Base-by-base conservation (phyloP, 176 grass and related monocot genomes). In the Raddia guianensis region DNA sequence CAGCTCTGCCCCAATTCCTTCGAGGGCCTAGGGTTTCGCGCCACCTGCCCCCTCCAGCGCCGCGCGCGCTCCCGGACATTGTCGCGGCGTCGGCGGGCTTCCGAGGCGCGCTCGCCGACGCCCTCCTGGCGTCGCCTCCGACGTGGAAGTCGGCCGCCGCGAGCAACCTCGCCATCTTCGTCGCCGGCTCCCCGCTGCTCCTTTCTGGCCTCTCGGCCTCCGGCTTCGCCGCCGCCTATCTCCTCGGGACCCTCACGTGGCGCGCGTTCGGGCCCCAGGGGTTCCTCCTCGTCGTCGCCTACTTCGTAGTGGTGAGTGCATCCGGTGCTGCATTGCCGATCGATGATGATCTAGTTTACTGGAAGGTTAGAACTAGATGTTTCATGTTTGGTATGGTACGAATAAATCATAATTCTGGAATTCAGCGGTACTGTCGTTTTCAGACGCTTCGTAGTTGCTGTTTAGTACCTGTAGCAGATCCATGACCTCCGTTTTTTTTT, bases 181-280 rank as follows among this genome's bases (percentile, higher is more conserved):
- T 95, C n/a, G 55, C 84, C 2, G 96, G 88, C 5, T 88, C 88
- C 3, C 96, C 88, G 19, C 54, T 93, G 66, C 92, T 98, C 15
- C 70, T 80, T 34, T 86, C 92, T 11, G 96, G 92, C 44, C 92
- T 98, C 40, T 91, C 96, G 70, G 58, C 87, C 59, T 86, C 92
- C 3, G 96, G 96, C 33, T 76, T 88, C 35, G 90, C 66, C 72
- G 81, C 88, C 9, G 92, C 96, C 7, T 95, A 91, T 52, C 61
- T 95, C 12, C 87, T 95, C 11, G 92, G 92, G 19, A 93, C 78
- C 56, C 84, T 93, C 45, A 93, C 90, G 0, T 98, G 96, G 96
- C 83, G 92, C 44, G 92, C 90, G 59, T 95, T 98, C 16, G 90
- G 88, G 9, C 32, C 40, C 21, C 80, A 63, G 9, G 92, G 88